Evolutionary conservation across 208 protist species (phyloP), one percentile per base, ranked within the genome.

Genomic region (Porcisia deanei): DNA sequence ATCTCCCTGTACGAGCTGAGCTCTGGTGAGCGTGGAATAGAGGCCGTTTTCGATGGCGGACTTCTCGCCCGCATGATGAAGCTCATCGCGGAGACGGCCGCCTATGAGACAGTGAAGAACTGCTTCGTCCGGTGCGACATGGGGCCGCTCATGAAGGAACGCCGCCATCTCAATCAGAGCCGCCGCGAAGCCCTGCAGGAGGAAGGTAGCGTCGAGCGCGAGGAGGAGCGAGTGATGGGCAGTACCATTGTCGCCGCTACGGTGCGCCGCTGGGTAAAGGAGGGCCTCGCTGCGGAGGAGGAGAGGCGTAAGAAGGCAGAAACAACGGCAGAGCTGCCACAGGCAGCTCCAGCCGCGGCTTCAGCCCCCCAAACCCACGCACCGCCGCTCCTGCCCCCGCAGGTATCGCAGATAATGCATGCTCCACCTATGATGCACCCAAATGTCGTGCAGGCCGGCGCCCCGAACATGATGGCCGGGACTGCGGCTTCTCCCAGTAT

Each of bases 91-190:
- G 90, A 93, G 25, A 88, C 75, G 53, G 88, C 91, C 37, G 76
- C 82, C 1, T 88, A 88, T 64, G 92, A 96, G 69, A 91, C 83
- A 9, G 88, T 96, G 41, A 88, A 88, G 80, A 85, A 86, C 76
- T 77, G 74, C 25, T 91, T 89, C 60, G 83, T 96, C 20, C 90
- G 92, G 30, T 94, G 90, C 63, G 90, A 96, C 77, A 70, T 94
- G 55, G 83, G 88, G 20, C 88, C 89, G 2, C 76, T 96, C 39
- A 84, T 94, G 75, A 90, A 94, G 83, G 92, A 94, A 71, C 90
- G 90, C 12, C 88, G 88, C 0, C 85, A 90, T 64, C 75, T 90
- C 16, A 55, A 84, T 45, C 83, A 88, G 77, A 59, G 65, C 18
- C 81, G 88, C 76, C 84, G 85, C 69, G 85, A 91, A 45, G 81